Base-by-base conservation (phyloP, 225 moss, liverwort and hornwort genomes). In the Pseudisothecium myosuroides region DNA sequence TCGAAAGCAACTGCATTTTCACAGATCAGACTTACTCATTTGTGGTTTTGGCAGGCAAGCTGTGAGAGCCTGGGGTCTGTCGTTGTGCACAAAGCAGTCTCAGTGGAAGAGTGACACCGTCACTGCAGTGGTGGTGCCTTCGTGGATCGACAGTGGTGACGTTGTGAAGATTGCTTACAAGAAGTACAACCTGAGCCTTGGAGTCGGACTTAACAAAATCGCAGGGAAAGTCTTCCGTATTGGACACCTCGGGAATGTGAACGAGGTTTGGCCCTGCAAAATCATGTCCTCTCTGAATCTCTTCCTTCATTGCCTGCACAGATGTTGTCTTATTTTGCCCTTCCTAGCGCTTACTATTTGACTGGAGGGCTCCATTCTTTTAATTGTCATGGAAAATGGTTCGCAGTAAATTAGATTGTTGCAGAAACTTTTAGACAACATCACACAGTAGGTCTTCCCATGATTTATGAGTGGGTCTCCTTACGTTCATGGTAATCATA, bases 21-120 rank as follows among this genome's bases (percentile, higher is more conserved):
- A 60, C 27, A 34, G 73, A 34, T 14, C 76, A 39, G 41, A 12
- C 63, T n/a, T 87, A 23, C 36, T 89, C 41, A 60, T 68, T 84
- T 12, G 36, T 81, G 74, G 74, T 39, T 52, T 82, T 73, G 67
- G 90, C 92, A 98, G 97, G 91, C 93, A 93, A 92, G 98, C 98
- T 12, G 98, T 98, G 76, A 91, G 93, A 80, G 98, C 98, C 9
- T 98, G 98, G 98, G 98, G 98, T 43, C 92, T 98, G 36, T 94
- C 85, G 52, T 59, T 97, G 67, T 97, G 97, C 66, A 98, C 98
- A 7, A 89, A 94, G 71, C 91, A 89, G 88, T 75, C 89, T 6
- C 93, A 95, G 85, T 98, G 98, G 98, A 89, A 94, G 47, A 98
- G 98, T 64, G 98, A 98, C 88, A 97, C 97, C 16, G 98, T 98